Evolutionary conservation across 2,329 filamentous ascomycete genomes (phyloP).

Genomic region (Tolypocladium tundrense): DNA sequence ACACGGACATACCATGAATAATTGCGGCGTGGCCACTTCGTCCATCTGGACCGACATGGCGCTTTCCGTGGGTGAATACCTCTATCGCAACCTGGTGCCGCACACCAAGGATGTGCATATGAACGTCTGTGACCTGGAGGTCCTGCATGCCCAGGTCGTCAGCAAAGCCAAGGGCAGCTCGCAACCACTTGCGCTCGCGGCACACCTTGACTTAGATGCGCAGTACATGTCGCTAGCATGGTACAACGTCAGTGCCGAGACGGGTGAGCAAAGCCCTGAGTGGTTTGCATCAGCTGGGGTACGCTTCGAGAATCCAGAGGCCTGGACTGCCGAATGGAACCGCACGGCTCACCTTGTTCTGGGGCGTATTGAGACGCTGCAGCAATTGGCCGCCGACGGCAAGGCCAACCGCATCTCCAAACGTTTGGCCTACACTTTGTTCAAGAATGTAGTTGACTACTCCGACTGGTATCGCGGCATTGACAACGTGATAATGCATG

Average conservation of each 20-base stretch:
- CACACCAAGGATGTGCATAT: neutral
- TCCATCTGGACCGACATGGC: too few species aligned
- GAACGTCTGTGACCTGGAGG: constrained; percentile 22
- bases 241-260: constrained; percentile 2
- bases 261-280: neutral
- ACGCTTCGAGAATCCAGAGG: constrained; percentile 31
- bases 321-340: constrained; percentile 32
- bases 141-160: constrained; percentile 1
- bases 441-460: constrained; percentile 42
- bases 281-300: constrained; percentile 2
- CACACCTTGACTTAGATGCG: constrained; percentile 18
- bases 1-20: too few species aligned
- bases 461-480: constrained; percentile 41
- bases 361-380: constrained; percentile 44
- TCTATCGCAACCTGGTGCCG: neutral
- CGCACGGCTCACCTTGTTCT: constrained; percentile 55
- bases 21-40: too few species aligned
- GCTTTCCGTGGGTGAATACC: too few species aligned
- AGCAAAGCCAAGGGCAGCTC: neutral
- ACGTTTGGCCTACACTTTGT: constrained; percentile 50
- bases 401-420: neutral
- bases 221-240: constrained; percentile 38
- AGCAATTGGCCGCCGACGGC: constrained; percentile 9
- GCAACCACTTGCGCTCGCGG: neutral
- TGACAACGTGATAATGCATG: constrained; percentile 40